These are phyloP conservation scores for Pseudogymnoascus sp. DNA, from an alignment of 2,329 filamentous ascomycete species.

Conservation along the genomic window DNA sequence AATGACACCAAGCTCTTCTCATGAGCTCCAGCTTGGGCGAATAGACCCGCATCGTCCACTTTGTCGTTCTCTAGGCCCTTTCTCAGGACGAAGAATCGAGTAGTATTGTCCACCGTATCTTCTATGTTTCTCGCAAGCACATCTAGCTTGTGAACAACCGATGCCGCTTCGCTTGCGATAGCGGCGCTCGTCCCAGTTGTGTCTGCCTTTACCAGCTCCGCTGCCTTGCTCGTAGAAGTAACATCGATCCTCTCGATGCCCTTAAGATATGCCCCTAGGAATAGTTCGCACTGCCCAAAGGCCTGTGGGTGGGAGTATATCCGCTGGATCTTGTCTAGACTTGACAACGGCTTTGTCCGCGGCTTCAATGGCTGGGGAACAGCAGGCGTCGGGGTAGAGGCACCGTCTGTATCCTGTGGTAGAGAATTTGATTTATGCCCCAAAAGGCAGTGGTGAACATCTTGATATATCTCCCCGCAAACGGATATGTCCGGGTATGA, in stretches of 20 bases:
- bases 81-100: slow-evolving; percentile 62
- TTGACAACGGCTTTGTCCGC: slow-evolving; percentile 38
- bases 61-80: slow-evolving; percentile 19
- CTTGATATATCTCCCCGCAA: slow-evolving; percentile 75
- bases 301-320: slow-evolving; percentile 93
- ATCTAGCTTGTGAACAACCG: slow-evolving; percentile 55
- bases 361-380: slow-evolving; percentile 38
- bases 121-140: slow-evolving; percentile 63
- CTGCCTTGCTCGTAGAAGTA: slow-evolving; percentile 76
- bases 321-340: slow-evolving; percentile 56
- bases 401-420: slow-evolving; percentile 11
- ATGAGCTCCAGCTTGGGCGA: neutral
- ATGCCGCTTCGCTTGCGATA: slow-evolving; percentile 68
- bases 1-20: slow-evolving; percentile 73
- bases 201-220: slow-evolving; percentile 61
- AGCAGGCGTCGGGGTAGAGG: slow-evolving; percentile 42
- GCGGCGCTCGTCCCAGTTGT: slow-evolving; percentile 57
- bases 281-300: slow-evolving; percentile 79
- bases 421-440: slow-evolving; percentile 34
- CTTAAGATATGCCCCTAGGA: slow-evolving; percentile 61
- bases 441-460: slow-evolving; percentile 81
- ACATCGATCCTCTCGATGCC: slow-evolving; percentile 74
- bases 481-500: slow-evolving; percentile 62
- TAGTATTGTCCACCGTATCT: slow-evolving; percentile 68
- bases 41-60: slow-evolving; percentile 12